A percentile compares a stretch with the other conserved stretches of the same genome.
phyloP scores from a whole-genome alignment of 352 stramenopile genomes.

The Phytophthora syringae region DNA sequence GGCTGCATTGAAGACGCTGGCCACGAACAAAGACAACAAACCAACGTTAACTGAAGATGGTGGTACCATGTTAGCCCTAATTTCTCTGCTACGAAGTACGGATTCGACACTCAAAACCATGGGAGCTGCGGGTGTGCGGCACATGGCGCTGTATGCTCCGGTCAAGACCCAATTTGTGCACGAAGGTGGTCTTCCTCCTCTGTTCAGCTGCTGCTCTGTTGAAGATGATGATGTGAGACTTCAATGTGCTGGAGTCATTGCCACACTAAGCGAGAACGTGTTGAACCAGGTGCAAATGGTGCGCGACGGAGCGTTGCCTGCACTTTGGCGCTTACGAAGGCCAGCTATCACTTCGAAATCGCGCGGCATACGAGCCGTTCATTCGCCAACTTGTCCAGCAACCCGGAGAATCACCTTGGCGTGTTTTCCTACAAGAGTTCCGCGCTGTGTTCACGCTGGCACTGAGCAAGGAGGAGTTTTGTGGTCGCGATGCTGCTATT shows the following conservation, averaged over 20 bases:
- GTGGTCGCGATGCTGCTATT: constrained; percentile 91
- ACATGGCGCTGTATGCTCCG: constrained; percentile 85
- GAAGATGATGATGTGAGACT: constrained; percentile 85
- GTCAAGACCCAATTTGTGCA: constrained; percentile 76
- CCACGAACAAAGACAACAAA: constrained; percentile 92
- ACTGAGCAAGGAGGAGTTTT: constrained; percentile 79
- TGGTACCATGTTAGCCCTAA: constrained; percentile 79
- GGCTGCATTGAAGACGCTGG: constrained; percentile 92
- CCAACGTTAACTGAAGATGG: constrained; percentile 88
- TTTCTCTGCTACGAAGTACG: constrained; percentile 79
- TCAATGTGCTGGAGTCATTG: constrained; percentile 89
- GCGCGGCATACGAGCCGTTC: constrained; percentile 89
- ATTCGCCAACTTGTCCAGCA: constrained; percentile 93
- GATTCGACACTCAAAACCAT: constrained; percentile 89
- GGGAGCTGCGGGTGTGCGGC: constrained; percentile 85
- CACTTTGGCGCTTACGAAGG: constrained; percentile 72
- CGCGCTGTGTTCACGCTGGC: constrained; percentile 79
- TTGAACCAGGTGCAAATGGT: constrained; percentile 92
- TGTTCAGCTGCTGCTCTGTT: constrained; percentile 68
- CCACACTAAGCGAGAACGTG: constrained; percentile 93
- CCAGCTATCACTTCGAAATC: constrained; percentile 76
- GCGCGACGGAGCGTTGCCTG: constrained; percentile 73
- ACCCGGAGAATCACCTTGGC: constrained; percentile 91
- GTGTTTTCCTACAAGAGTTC: constrained; percentile 89
- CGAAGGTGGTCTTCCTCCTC: constrained; percentile 66